These are phyloP conservation scores for Medicago ruthenica DNA, from an alignment of 306 rosid species.

Conservation along the genomic window DNA sequence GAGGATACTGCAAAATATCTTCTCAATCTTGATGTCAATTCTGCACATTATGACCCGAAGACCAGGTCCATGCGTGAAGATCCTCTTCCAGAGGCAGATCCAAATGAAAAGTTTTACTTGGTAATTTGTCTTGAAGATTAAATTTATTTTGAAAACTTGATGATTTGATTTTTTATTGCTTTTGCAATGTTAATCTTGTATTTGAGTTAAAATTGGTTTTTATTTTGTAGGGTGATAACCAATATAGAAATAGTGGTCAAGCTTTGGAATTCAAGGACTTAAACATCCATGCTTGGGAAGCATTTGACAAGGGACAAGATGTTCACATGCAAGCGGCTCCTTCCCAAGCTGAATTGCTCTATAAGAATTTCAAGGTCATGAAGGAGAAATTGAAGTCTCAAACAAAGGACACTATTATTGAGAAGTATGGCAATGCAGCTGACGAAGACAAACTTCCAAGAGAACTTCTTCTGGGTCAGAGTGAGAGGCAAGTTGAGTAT, in stretches of 20 bases:
- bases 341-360: slow-evolving; percentile 52
- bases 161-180: not conserved
- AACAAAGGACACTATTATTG: slow-evolving; percentile 53
- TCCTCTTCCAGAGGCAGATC: slow-evolving; percentile 80
- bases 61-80: slow-evolving; percentile 76
- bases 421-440: slow-evolving; percentile 45
- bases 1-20: slow-evolving; percentile 48
- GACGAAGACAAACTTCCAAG: slow-evolving; percentile 50
- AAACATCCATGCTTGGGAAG: slow-evolving; percentile 48
- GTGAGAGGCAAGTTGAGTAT: slow-evolving; percentile 69
- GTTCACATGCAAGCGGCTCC: slow-evolving; percentile 77
- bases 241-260: slow-evolving; percentile 51
- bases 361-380: slow-evolving; percentile 61
- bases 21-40: slow-evolving; percentile 45
- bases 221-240: slow-evolving; percentile 52
- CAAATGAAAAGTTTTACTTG: slow-evolving; percentile 67
- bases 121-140: slow-evolving; percentile 40
- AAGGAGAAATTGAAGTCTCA: slow-evolving; percentile 65
- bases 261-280: slow-evolving; percentile 44
- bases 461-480: slow-evolving; percentile 70
- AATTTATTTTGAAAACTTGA: not conserved
- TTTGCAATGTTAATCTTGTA: not conserved
- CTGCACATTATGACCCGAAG: slow-evolving; percentile 44
- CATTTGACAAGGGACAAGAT: slow-evolving; percentile 58
- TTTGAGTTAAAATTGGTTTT: not conserved